phyloP scores from a whole-genome alignment of 2,329 filamentous ascomycete genomes.

The Tolypocladium ophioglossoides region DNA sequence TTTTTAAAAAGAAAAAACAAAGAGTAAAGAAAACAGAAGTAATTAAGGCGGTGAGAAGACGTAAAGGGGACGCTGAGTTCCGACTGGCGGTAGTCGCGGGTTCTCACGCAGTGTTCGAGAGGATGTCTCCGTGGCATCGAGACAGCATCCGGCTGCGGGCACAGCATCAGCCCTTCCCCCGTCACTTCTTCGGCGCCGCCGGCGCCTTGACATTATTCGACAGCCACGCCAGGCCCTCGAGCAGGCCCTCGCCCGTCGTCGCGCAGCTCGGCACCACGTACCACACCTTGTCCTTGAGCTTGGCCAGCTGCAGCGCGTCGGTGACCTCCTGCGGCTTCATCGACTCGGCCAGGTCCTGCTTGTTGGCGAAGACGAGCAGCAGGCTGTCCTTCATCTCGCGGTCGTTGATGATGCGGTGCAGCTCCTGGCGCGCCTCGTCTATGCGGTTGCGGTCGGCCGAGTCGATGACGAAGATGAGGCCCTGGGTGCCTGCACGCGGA shows the following conservation, averaged over 20 bases:
- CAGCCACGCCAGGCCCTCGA: slow-evolving; percentile 74
- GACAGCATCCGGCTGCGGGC: too few relatives aligned
- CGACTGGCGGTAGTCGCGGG: too few relatives aligned
- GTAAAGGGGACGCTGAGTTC: slow-evolving; percentile 10
- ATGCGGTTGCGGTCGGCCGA: slow-evolving; percentile 85
- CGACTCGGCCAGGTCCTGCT: slow-evolving; percentile 85
- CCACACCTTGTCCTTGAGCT: slow-evolving; percentile 76
- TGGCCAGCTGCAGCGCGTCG: slow-evolving; percentile 62
- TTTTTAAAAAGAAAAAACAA: not conserved
- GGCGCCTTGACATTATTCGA: slow-evolving; percentile 73
- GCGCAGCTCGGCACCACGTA: slow-evolving; percentile 77
- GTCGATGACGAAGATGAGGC: slow-evolving; percentile 97
- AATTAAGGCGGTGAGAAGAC: not conserved
- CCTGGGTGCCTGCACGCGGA: slow-evolving; percentile 69
- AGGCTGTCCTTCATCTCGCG: slow-evolving; percentile 95
- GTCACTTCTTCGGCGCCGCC: slow-evolving; percentile 42
- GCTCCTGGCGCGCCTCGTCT: slow-evolving; percentile 83
- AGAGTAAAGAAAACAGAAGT: slow-evolving; percentile 1
- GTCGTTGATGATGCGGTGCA: slow-evolving; percentile 96
- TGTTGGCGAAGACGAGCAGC: slow-evolving; percentile 94
- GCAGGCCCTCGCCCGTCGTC: slow-evolving; percentile 68
- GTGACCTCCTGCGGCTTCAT: slow-evolving; percentile 74
- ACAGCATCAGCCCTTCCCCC: too few relatives aligned
- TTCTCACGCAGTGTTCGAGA: too few relatives aligned
- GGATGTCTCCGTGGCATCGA: too few relatives aligned